Evolutionary conservation across 768 basidiomycete species (phyloP), one percentile per base, ranked within the genome.

Genomic region (Serendipita sp.): DNA sequence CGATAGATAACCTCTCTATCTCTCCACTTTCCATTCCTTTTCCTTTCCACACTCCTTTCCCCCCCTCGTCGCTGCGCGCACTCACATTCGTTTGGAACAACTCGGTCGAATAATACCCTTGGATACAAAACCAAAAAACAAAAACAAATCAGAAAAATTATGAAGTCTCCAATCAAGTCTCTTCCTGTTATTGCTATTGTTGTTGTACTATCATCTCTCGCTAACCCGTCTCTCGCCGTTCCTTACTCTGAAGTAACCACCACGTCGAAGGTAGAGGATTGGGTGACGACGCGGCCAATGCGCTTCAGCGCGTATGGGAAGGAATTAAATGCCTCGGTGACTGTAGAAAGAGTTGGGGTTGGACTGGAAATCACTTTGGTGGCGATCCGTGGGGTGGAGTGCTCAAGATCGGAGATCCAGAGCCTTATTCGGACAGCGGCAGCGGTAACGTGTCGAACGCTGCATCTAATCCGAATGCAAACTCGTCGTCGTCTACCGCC

Each of bases 361-460:
- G 78, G 76, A 72, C 78, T 13, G 80, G 80, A 18, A 69, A 69
- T 13, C 72, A 76, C 64, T 81, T 83, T 79, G 80, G 79, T 65
- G 75, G 73, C n/a, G 78, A 83, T 70, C 77, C 75, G 34, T 85
- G 83, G 83, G 83, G 83, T 56, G 68, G 74, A 35, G 81, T 81
- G 46, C 76, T 82, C 68, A 70, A 75, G 62, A 74, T 77, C 36
- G 34, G 44, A 35, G 47, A 36, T 44, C 30, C 47, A 5, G 52
- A 41, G 11, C 79, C 80, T 18, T 83, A 82, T 68, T 48, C 51
- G 68, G 70, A 70, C 41, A 44, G 65, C 62, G 54, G 66, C 66
- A 70, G 64, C 48, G 58, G 64, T 10, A 36, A 16, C 34, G 35
- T 64, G 63, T 54, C 63, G 3, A 63, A 69, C 4, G 2, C 58